phyloP scores from a whole-genome alignment of 2,329 filamentous ascomycete genomes.

The Pestalotiopsis sp. region DNA sequence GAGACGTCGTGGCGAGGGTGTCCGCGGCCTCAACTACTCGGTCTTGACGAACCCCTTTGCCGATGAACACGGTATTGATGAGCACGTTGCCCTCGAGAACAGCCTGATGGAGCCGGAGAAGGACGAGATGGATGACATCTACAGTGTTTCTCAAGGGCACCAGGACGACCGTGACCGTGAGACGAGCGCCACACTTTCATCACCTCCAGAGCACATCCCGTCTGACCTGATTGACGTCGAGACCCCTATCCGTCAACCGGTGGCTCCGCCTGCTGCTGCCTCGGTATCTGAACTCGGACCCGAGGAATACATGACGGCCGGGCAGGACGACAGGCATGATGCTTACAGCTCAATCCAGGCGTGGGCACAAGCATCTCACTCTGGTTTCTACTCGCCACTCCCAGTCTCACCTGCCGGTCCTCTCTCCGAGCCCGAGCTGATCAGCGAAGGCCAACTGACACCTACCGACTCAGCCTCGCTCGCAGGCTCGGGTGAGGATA shows the following conservation, averaged over 20 bases:
- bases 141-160: constrained; percentile 56
- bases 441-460: constrained; percentile 58
- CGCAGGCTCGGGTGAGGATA: constrained; percentile 52
- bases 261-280: constrained; percentile 25
- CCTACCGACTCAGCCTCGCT: constrained; percentile 63
- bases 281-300: constrained; percentile 43
- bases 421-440: constrained; percentile 53
- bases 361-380: constrained; percentile 60
- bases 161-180: constrained; percentile 18
- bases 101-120: constrained; percentile 46
- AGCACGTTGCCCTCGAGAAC: constrained; percentile 43
- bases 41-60: constrained; percentile 63
- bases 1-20: constrained; percentile 50
- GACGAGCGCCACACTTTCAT: constrained; percentile 20
- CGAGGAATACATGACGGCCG: constrained; percentile 57
- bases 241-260: constrained; percentile 12
- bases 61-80: constrained; percentile 60
- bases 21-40: constrained; percentile 48
- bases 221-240: constrained; percentile 36
- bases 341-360: constrained; percentile 66
- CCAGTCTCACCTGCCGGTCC: constrained; percentile 54
- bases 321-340: constrained; percentile 44
- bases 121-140: constrained; percentile 57
- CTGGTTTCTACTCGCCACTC: constrained; percentile 64
- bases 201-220: constrained; percentile 28